These are phyloP conservation scores for Fusarium sublunatum DNA, from an alignment of 2,329 filamentous ascomycete species.

Conservation along the genomic window DNA sequence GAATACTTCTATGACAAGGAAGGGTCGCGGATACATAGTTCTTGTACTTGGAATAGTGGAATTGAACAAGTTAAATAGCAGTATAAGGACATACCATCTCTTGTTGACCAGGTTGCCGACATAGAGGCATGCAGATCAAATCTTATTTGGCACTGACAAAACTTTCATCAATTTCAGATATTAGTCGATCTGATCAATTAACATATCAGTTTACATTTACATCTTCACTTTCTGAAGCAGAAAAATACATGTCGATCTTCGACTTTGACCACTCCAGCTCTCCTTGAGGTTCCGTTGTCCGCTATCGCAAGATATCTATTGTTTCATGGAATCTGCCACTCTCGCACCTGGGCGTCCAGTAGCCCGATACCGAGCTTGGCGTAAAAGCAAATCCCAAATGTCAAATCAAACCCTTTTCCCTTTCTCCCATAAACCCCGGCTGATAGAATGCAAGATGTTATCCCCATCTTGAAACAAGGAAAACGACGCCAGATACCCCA, in stretches of 20 bases:
- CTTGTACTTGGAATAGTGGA: too few relatives aligned
- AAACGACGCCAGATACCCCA: constrained; percentile 30
- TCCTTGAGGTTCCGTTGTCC: constrained; percentile 7
- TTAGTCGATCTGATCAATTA: constrained; percentile 34
- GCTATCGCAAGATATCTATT: constrained; percentile 37
- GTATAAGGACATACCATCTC: too few relatives aligned
- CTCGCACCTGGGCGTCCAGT: too few relatives aligned
- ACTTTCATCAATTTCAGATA: background rate
- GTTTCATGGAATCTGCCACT: constrained; percentile 33
- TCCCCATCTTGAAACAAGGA: constrained; percentile 29
- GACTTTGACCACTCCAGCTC: constrained; percentile 16
- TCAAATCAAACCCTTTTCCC: constrained; percentile 46
- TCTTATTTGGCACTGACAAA: constrained; percentile 5
- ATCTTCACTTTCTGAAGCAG: constrained; percentile 25
- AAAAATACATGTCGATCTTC: constrained; percentile 17
- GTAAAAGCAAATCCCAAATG: constrained; percentile 42
- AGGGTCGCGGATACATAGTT: too few relatives aligned
- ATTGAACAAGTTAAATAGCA: too few relatives aligned
- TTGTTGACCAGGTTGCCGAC: too few relatives aligned
- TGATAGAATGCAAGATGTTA: constrained; percentile 37
- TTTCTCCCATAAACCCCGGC: constrained; percentile 39
- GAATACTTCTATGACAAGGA: background rate
- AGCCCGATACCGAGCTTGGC: too few relatives aligned
- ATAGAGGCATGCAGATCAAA: too few relatives aligned
- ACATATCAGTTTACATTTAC: constrained; percentile 38